Base-by-base conservation (phyloP, 768 basidiomycete species). In the Paxillus involutus region DNA sequence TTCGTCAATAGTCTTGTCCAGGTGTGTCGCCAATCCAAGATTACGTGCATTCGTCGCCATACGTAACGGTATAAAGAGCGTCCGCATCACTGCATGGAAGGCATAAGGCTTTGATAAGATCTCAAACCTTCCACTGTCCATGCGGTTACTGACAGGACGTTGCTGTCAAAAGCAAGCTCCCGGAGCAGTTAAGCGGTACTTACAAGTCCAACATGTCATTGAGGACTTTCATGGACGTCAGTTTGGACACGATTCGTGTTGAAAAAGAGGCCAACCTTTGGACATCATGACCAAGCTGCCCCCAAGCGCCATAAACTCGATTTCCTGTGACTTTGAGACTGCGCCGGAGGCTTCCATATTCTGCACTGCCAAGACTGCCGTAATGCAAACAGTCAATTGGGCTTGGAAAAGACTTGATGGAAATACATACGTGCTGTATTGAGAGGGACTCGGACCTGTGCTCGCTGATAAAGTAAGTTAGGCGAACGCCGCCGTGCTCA, bases 201-300 rank as follows among this genome's bases (percentile, higher is more conserved):
- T 66, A 88, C 84, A 91, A 90, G 63, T 90, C 89, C 39, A 91
- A 76, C 48, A 91, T 86, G 64, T 91, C 89, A 54, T 91, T 90
- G 35, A 90, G 73, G 8, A 89, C 87, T 86, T 57, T 35, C 16
- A 53, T n/a, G 30, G 50, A 56, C 43, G 42, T 64, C 17, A 54
- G 47, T 43, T n/a, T 12, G 30, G 17, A 11, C 4, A 16, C 43
- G 52, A 48, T 17, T 55, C 24, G 8, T 42, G 42, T 39, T 21
- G 21, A 50, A 37, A 13, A 59, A 17, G 40, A 42, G 33, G 19
- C 74, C 37, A 37, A 80, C 88, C 88, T 77, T 91, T 90, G 36
- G 85, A 84, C 94, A 94, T 94, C 87, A 91, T 91, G 52, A 82
- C 85, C 47, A 94, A 71, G 62, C 86, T 89, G 2, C 89, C 89